These are phyloP conservation scores for Orbilia quercus DNA, from an alignment of 2,329 filamentous ascomycete genomes.

Conservation along the genomic window DNA sequence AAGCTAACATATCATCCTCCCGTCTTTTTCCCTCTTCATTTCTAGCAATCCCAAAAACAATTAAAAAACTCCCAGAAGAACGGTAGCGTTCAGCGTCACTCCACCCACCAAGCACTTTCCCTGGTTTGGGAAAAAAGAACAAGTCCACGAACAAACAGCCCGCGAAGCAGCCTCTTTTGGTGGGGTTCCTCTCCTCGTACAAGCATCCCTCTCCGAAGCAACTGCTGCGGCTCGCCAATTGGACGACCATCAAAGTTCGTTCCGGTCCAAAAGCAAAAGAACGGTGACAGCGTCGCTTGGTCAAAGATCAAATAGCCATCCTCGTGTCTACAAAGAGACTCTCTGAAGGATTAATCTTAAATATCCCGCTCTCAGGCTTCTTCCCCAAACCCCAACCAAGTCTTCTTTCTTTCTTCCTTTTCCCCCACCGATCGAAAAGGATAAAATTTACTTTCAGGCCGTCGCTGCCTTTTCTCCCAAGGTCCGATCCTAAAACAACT, in stretches of 20 bases:
- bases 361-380: constrained; percentile 15
- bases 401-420: not conserved
- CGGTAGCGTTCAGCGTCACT: no score
- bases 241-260: constrained; percentile 7
- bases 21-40: constrained; percentile 13
- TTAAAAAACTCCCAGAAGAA: no score
- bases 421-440: constrained; percentile 7
- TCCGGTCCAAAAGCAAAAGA: constrained; percentile 31
- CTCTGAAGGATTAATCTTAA: constrained; percentile 41
- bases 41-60: constrained; percentile 8
- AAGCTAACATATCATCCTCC: constrained; percentile 29
- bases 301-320: constrained; percentile 35
- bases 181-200: constrained; percentile 25
- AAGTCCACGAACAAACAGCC: constrained; percentile 32
- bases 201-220: constrained; percentile 1
- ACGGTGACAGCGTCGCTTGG: constrained; percentile 21
- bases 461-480: constrained; percentile 9
- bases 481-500: constrained; percentile 45
- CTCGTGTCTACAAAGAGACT: constrained; percentile 48
- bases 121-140: no score
- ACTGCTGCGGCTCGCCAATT: constrained; percentile 17
- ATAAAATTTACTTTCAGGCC: constrained; percentile 7
- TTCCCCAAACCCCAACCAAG: not conserved
- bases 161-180: constrained; percentile 35
- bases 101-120: no score